Evolutionary conservation across 371 early-diverging fungal species (phyloP), one percentile per base, ranked within the genome.

Genomic region (Synchytrium microbalum): DNA sequence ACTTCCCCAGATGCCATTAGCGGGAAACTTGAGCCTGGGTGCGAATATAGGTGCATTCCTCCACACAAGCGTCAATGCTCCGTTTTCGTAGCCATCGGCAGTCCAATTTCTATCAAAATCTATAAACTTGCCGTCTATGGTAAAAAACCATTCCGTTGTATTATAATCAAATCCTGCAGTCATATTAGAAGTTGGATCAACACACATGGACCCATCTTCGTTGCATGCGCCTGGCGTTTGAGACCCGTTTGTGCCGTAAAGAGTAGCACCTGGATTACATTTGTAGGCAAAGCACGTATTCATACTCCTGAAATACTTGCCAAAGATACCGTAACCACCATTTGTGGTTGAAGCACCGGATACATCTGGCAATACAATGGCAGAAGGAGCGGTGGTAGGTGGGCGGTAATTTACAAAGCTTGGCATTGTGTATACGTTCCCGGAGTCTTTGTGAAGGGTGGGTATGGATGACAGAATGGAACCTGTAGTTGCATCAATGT

Each of bases 271-370:
- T 28, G 54, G 56, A 1, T 51, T 26, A 32, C 69, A 72, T 10
- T 54, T 25, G 54, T 67, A 72, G 2, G 62, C 62, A 60, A 60
- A 61, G 68, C 72, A 72, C 26, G 72, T 64, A 29, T 69, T 69
- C 24, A 61, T 60, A n/a, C 61, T 64, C 29, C 67, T 51, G 55
- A 72, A 68, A 46, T 72, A 60, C 24, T 2, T 27, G 14, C 72
- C 72, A 24, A 33, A 23, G 16, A 72, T 64, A 0, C 55, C 38
- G 2, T 28, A 29, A 19, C 66, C 58, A 23, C 61, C 63, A 31
- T 60, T 67, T 5, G 38, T 51, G 27, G 54, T 3, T 8, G 61
- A 29, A 14, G 60, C 32, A 2, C 14, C 8, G 16, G 31, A 32
- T 24, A 72, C 66, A 63, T 72, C 65, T 52, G 51, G 24, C 2